Conservation (phyloP, 192 early-diverging fungal species). For the Diversispora eburnea region DNA sequence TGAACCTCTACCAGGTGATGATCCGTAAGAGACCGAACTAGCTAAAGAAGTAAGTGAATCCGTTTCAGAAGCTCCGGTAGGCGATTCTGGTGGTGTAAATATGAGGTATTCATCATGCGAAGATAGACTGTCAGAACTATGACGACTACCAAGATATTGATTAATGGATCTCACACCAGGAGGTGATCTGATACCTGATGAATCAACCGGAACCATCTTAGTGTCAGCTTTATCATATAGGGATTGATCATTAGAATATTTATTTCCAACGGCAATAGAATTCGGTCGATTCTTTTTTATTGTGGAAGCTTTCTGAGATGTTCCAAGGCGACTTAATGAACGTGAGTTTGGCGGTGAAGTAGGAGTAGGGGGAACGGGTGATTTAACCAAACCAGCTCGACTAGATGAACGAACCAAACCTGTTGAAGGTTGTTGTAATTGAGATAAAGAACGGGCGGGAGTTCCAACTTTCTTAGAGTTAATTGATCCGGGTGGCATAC, state of each 20-base stretch:
- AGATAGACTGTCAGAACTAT: conserved; percentile 16
- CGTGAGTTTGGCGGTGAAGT: neutral
- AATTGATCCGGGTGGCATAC: neutral
- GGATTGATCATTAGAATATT: neutral
- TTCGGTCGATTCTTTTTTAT: conserved; percentile 10
- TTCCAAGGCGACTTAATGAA: neutral
- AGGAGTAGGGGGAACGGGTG: neutral
- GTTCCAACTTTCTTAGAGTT: neutral
- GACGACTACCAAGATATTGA: neutral
- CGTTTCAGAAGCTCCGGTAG: conserved; percentile 14
- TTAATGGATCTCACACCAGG: neutral
- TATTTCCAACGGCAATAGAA: conserved; percentile 7
- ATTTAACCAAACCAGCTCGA: neutral
- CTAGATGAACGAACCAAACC: neutral
- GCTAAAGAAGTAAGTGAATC: conserved; percentile 24
- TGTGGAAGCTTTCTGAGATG: neutral
- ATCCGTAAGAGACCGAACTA: conserved; percentile 20
- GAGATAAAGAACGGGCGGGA: neutral
- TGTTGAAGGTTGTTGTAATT: neutral
- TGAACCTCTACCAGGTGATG: conserved; percentile 24
- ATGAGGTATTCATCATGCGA: conserved; percentile 13
- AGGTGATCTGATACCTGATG: neutral
- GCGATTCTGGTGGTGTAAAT: conserved; percentile 24
- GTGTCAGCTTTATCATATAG: too few species aligned
- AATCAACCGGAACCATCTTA: neutral